Evolutionary conservation across 2,329 filamentous ascomycete species (phyloP).

Genomic region (Fusarium keratoplasticum): DNA sequence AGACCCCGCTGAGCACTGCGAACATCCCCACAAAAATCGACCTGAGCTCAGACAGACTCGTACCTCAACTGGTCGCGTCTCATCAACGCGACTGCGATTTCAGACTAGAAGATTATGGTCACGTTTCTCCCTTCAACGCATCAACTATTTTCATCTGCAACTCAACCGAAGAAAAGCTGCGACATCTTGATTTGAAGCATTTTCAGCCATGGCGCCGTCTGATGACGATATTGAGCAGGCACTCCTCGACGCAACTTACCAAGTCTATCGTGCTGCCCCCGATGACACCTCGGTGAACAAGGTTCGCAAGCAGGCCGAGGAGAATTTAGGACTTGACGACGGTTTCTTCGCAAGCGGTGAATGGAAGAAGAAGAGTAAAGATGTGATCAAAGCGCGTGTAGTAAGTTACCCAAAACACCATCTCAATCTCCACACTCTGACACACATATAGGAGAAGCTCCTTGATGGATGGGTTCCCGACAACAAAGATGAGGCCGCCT

Average conservation of each 20-base stretch:
- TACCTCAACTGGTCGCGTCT: constrained; percentile 28
- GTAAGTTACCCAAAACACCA: constrained; percentile 53
- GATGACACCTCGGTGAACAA: constrained; percentile 67
- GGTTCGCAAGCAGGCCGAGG: constrained; percentile 65
- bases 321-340: constrained; percentile 59
- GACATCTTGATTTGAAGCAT: not conserved
- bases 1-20: constrained; percentile 20
- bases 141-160: not conserved
- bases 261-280: constrained; percentile 57
- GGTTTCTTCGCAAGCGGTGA: constrained; percentile 61
- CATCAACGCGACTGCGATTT: constrained; percentile 32
- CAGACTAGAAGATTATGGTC: constrained; percentile 4
- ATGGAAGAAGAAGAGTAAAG: constrained; percentile 71
- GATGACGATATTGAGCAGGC: constrained; percentile 57
- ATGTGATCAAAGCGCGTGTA: constrained; percentile 65
- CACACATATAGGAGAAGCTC: constrained; percentile 48
- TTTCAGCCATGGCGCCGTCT: constrained; percentile 54
- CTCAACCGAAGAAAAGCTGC: not conserved
- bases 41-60: constrained; percentile 7
- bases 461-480: constrained; percentile 51
- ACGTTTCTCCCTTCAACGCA: constrained; percentile 2
- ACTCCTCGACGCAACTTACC: constrained; percentile 59
- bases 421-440: constrained; percentile 1
- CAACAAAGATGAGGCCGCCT: constrained; percentile 37
- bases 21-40: constrained; percentile 22